These are phyloP conservation scores for Fusarium sp. DNA, from an alignment of 2,329 filamentous ascomycete genomes.

Conservation along the genomic window DNA sequence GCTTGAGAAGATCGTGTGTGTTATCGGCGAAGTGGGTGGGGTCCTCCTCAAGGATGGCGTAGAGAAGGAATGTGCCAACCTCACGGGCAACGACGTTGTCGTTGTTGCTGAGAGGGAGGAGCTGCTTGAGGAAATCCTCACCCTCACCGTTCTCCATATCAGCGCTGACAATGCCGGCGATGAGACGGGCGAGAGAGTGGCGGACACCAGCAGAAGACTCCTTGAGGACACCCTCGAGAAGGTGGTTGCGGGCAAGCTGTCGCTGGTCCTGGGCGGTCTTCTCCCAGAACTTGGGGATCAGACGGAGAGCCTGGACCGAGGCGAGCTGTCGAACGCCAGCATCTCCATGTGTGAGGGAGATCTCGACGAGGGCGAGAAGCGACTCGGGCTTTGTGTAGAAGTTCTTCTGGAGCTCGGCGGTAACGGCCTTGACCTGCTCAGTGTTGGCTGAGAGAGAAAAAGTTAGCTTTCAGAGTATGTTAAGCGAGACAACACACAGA, in stretches of 20 bases:
- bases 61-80: constrained; percentile 93
- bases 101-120: constrained; percentile 83
- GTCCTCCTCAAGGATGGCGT: constrained; percentile 88
- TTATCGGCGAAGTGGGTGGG: constrained; percentile 87
- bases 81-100: constrained; percentile 83
- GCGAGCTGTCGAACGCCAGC: constrained; percentile 86
- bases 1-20: constrained; percentile 79
- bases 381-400: constrained; percentile 90
- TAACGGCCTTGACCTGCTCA: constrained; percentile 88
- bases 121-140: constrained; percentile 82
- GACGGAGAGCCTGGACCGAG: constrained; percentile 86
- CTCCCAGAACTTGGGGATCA: constrained; percentile 88
- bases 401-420: constrained; percentile 88
- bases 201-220: constrained; percentile 82
- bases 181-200: constrained; percentile 88
- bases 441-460: constrained; percentile 76
- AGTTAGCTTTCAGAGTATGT: constrained; percentile 26
- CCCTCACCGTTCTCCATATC: constrained; percentile 82
- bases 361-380: constrained; percentile 86
- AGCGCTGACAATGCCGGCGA: constrained; percentile 85
- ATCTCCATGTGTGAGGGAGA: constrained; percentile 82
- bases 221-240: constrained; percentile 85
- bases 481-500: constrained; percentile 9
- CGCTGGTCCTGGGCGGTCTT: constrained; percentile 80
- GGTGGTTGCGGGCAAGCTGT: constrained; percentile 80